Conservation (phyloP, 345 rosid species). For the Triadica sebifera region DNA sequence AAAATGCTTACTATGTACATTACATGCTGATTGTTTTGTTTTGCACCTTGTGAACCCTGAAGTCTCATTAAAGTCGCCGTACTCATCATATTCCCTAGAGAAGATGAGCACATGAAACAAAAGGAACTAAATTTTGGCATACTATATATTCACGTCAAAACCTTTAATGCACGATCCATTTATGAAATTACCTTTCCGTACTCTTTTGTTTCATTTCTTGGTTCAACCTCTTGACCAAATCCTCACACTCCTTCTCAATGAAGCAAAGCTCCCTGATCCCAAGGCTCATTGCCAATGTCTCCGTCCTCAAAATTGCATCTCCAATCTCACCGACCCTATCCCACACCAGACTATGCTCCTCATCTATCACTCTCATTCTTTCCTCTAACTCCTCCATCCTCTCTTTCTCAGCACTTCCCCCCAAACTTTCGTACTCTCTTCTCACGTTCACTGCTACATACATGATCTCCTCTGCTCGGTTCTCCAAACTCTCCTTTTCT, state of each 20-base stretch:
- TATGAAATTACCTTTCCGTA: slow-evolving; percentile 39
- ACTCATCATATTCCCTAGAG: neutral
- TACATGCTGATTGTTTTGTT: neutral
- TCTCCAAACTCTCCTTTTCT: slow-evolving; percentile 50
- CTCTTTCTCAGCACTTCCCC: slow-evolving; percentile 27
- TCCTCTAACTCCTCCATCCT: slow-evolving; percentile 43
- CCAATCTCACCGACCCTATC: slow-evolving; percentile 66
- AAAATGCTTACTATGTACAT: neutral
- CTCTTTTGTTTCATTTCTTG: slow-evolving; percentile 48
- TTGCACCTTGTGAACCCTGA: neutral
- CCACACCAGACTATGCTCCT: slow-evolving; percentile 59
- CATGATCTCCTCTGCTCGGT: slow-evolving; percentile 48
- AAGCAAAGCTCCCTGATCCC: slow-evolving; percentile 78
- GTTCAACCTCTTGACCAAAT: slow-evolving; percentile 58
- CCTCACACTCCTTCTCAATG: slow-evolving; percentile 78
- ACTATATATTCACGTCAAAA: neutral
- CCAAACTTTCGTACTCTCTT: slow-evolving; percentile 37
- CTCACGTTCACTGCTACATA: slow-evolving; percentile 42
- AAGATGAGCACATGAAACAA: neutral
- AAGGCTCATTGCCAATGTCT: slow-evolving; percentile 58
- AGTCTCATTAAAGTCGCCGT: neutral
- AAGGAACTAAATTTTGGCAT: neutral
- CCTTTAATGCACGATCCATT: neutral
- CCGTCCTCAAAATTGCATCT: slow-evolving; percentile 54
- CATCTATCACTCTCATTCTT: slow-evolving; percentile 47